Percentiles rank a stretch among this genome's conserved stretches.
These are phyloP conservation scores for Acidomyces sp. DNA, from an alignment of 495 filamentous ascomycete genomes.

Conservation along the genomic window DNA sequence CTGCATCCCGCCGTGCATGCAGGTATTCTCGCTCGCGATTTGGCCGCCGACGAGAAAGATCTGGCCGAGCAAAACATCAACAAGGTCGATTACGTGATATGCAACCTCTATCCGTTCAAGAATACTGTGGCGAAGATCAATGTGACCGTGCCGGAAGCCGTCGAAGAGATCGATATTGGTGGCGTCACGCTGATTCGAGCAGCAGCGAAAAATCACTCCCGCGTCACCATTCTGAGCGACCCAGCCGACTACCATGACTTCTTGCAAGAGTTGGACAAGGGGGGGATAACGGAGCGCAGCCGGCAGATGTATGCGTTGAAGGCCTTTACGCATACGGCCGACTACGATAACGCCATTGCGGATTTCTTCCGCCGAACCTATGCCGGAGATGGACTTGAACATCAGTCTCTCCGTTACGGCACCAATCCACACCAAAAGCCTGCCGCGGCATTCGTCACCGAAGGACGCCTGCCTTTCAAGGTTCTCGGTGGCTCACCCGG, in stretches of 20 bases:
- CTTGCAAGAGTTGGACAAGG: slow-evolving; percentile 71
- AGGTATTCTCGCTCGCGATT: slow-evolving; percentile 81
- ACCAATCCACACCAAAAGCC: slow-evolving; percentile 97
- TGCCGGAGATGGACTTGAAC: slow-evolving; percentile 67
- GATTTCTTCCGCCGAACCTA: slow-evolving; percentile 97
- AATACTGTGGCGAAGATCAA: slow-evolving; percentile 93
- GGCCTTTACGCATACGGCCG: slow-evolving; percentile 96
- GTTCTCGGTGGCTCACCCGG: slow-evolving; percentile 85
- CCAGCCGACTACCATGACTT: slow-evolving; percentile 88
- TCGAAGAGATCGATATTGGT: slow-evolving; percentile 97
- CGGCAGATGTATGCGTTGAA: slow-evolving; percentile 84
- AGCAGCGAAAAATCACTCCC: slow-evolving; percentile 91
- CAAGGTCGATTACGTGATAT: slow-evolving; percentile 96
- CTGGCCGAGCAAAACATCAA: slow-evolving; percentile 91
- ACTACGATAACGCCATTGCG: slow-evolving; percentile 87
- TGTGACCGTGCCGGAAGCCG: slow-evolving; percentile 87
- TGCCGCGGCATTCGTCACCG: slow-evolving; percentile 64
- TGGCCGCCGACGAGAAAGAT: slow-evolving; percentile 88
- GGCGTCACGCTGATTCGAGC: slow-evolving; percentile 93
- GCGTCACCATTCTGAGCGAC: slow-evolving; percentile 90
- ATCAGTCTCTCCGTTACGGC: slow-evolving; percentile 81
- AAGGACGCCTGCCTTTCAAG: slow-evolving; percentile 79
- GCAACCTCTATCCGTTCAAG: slow-evolving; percentile 98
- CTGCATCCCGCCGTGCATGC: slow-evolving; percentile 85
- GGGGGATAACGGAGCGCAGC: slow-evolving; percentile 69